Conservation (phyloP, 2,329 filamentous ascomycete species). For the Fonsecaea erecta region DNA sequence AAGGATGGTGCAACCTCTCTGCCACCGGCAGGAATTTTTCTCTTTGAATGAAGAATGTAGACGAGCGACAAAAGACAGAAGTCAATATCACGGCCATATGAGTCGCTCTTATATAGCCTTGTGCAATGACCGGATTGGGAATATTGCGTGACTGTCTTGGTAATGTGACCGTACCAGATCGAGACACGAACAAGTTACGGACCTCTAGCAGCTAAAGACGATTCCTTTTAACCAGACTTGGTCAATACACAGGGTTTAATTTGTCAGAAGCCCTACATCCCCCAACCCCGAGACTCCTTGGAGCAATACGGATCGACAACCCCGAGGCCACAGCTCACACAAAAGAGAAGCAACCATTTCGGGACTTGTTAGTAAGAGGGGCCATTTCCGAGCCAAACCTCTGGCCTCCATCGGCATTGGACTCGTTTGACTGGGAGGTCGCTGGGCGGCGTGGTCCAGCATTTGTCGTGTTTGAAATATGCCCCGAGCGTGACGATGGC, state of each 20-base stretch:
- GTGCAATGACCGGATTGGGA: neutral
- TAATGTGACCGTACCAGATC: conserved; percentile 2
- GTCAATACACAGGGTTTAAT: neutral
- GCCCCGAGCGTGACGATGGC: neutral
- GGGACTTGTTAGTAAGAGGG: neutral
- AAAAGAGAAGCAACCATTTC: neutral
- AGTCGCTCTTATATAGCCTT: conserved; percentile 14
- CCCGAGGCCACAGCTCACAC: neutral
- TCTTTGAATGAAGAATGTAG: neutral
- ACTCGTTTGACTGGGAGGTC: neutral
- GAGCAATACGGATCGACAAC: neutral
- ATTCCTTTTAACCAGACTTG: neutral
- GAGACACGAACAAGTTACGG: neutral
- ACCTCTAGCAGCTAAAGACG: conserved; percentile 1
- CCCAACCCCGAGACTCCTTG: neutral
- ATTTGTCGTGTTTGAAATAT: neutral
- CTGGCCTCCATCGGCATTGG: neutral
- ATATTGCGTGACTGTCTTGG: neutral
- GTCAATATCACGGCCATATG: neutral
- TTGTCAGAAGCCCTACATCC: neutral
- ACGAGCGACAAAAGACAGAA: neutral
- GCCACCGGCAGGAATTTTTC: neutral
- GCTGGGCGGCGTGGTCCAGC: neutral
- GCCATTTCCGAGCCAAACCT: neutral
- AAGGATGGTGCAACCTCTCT: neutral